Evolutionary conservation across 1,139 yeast species (phyloP).

Genomic region (Diutina sp.): DNA sequence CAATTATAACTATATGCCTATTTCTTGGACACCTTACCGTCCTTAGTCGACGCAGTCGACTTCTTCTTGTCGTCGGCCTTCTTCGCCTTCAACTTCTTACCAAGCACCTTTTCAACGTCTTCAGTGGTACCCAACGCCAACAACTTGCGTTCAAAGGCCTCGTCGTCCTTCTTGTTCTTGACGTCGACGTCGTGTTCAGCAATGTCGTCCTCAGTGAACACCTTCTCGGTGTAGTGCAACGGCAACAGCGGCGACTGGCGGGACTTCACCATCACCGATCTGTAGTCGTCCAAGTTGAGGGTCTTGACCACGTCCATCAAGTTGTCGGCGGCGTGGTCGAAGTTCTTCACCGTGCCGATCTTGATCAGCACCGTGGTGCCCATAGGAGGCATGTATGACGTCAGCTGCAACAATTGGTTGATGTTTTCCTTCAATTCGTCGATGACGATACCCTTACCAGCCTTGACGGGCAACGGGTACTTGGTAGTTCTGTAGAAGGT

Average conservation of each 20-base stretch:
- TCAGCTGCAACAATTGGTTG: slow-evolving; percentile 41
- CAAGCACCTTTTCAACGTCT: slow-evolving; percentile 37
- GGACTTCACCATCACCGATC: slow-evolving; percentile 60
- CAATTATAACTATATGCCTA: background rate
- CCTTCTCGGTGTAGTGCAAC: slow-evolving; percentile 52
- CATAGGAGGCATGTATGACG: slow-evolving; percentile 60
- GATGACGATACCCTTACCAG: slow-evolving; percentile 36
- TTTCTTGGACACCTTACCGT: slow-evolving; percentile 1
- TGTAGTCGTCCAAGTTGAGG: slow-evolving; percentile 44
- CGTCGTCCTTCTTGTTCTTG: slow-evolving; percentile 13
- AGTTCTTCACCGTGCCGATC: slow-evolving; percentile 41
- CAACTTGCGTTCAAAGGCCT: slow-evolving; percentile 60
- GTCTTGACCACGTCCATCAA: background rate
- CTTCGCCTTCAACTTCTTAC: slow-evolving; percentile 17
- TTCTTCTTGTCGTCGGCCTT: slow-evolving; percentile 3
- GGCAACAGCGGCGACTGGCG: slow-evolving; percentile 74
- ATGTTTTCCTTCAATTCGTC: slow-evolving; percentile 48
- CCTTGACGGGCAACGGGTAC: slow-evolving; percentile 55
- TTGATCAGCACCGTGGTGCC: slow-evolving; percentile 58
- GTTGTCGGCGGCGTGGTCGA: slow-evolving; percentile 12
- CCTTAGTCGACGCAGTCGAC: background rate
- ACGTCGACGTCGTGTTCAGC: slow-evolving; percentile 9
- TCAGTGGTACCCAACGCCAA: slow-evolving; percentile 72
- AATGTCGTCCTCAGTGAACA: slow-evolving; percentile 25
- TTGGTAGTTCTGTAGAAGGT: slow-evolving; percentile 51